phyloP scores from a whole-genome alignment of 768 basidiomycete genomes.

The Calocybe indica region DNA sequence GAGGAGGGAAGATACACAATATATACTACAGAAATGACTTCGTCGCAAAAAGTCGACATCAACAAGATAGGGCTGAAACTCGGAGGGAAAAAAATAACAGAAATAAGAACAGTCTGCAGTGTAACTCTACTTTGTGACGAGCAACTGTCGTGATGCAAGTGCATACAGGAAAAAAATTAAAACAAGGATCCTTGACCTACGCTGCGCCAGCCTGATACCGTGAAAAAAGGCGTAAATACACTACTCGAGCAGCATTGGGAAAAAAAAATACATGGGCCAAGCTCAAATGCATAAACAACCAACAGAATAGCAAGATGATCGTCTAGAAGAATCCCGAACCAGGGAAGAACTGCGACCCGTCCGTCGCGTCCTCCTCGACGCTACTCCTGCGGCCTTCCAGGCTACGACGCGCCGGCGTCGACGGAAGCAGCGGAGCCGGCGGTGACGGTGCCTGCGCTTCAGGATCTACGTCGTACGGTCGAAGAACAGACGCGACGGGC shows the following conservation, averaged over 20 bases:
- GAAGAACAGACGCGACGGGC: constrained; percentile 20
- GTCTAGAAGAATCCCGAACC: constrained; percentile 29
- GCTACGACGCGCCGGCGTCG: not conserved
- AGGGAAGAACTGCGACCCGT: constrained; percentile 30
- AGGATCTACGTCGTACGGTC: constrained; percentile 22
- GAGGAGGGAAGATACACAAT: no score
- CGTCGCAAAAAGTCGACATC: not conserved
- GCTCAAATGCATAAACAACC: not conserved
- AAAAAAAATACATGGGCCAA: no score
- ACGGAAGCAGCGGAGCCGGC: constrained; percentile 5
- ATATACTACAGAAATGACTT: no score
- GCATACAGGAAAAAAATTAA: no score
- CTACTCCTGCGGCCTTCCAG: constrained; percentile 10
- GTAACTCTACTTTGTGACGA: no score
- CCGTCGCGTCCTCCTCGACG: constrained; percentile 16
- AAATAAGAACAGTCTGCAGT: not conserved
- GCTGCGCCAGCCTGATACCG: no score
- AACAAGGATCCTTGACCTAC: no score
- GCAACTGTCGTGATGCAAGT: no score
- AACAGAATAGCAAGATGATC: not conserved
- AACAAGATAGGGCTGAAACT: constrained; percentile 1
- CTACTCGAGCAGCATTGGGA: no score
- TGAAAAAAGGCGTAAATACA: not conserved
- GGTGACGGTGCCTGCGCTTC: constrained; percentile 18
- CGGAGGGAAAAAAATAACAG: not conserved